Percentiles rank a stretch among this genome's conserved stretches.
Conservation (phyloP, 768 basidiomycete species). For the Hortiboletus campestris region DNA sequence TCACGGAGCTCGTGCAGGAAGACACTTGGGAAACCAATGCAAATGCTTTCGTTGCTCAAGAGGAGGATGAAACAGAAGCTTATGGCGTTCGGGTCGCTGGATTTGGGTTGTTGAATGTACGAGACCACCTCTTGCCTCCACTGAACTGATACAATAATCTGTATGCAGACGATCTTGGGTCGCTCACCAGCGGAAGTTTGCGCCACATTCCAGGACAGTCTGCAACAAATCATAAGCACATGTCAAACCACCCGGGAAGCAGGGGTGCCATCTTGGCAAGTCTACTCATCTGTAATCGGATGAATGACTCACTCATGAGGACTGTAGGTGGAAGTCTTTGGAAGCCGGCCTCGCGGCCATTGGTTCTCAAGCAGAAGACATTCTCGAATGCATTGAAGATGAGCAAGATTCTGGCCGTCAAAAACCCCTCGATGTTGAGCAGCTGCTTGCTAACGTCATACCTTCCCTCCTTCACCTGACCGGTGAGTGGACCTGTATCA, state of each 20-base stretch:
- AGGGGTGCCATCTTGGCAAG: constrained; percentile 65
- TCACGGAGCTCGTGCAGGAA: constrained; percentile 51
- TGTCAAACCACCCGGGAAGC: constrained; percentile 55
- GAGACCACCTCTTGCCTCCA: constrained; percentile 2
- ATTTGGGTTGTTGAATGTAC: constrained; percentile 79
- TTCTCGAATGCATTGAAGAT: constrained; percentile 76
- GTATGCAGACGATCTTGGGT: constrained; percentile 55
- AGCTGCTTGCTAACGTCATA: constrained; percentile 73
- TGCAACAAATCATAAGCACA: constrained; percentile 54
- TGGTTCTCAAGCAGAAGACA: constrained; percentile 75
- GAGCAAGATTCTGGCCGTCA: constrained; percentile 61
- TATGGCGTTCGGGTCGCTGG: constrained; percentile 84
- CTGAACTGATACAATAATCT: constrained; percentile 1
- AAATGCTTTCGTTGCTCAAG: constrained; percentile 91
- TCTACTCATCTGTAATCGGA: neutral
- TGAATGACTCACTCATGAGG: constrained; percentile 3
- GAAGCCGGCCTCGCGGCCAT: constrained; percentile 82
- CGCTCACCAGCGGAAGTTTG: constrained; percentile 50
- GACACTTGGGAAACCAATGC: constrained; percentile 88
- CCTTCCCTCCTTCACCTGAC: constrained; percentile 70
- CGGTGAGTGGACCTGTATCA: constrained; percentile 46
- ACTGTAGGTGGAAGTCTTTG: constrained; percentile 82
- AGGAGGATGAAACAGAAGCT: constrained; percentile 83
- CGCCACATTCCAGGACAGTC: constrained; percentile 49
- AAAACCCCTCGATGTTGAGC: constrained; percentile 75